These are phyloP conservation scores for Sporisorium sorghi DNA, from an alignment of 1,284 basidiomycete species.

Conservation along the genomic window DNA sequence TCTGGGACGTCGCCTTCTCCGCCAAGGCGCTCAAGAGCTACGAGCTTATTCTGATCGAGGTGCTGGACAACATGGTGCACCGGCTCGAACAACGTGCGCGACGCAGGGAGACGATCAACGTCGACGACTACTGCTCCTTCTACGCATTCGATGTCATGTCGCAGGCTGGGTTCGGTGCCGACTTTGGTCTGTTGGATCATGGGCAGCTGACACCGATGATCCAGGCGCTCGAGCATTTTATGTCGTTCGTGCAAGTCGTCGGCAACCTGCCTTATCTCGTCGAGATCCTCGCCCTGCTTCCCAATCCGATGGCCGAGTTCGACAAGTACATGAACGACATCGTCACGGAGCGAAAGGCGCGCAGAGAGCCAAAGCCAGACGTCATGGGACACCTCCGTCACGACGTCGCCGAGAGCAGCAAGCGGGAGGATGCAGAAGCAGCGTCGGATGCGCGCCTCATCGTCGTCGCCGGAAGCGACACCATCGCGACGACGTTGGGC, in stretches of 20 bases:
- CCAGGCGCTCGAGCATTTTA: constrained; percentile 33
- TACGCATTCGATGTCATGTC: constrained; percentile 52
- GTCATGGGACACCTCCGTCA: constrained; percentile 35
- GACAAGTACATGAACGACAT: constrained; percentile 36
- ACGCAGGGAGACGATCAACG: constrained; percentile 28
- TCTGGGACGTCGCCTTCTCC: constrained; percentile 48
- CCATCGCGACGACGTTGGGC: constrained; percentile 36
- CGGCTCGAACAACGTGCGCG: constrained; percentile 33
- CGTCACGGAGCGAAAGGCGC: constrained; percentile 34
- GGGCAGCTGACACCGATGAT: constrained; percentile 36
- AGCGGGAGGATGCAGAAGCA: constrained; percentile 18
- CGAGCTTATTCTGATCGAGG: constrained; percentile 35
- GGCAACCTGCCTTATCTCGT: constrained; percentile 49
- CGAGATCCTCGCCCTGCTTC: constrained; percentile 28
- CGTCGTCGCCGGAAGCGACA: constrained; percentile 50
- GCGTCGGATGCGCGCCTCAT: constrained; percentile 41
- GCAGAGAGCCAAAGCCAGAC: constrained; percentile 22
- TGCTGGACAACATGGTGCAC: constrained; percentile 29
- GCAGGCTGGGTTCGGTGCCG: constrained; percentile 31
- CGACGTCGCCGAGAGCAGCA: constrained; percentile 14
- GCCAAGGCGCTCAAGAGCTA: constrained; percentile 50
- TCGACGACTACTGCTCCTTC: constrained; percentile 41
- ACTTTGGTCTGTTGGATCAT: constrained; percentile 40
- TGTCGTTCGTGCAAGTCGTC: constrained; percentile 28
- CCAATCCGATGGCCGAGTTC: constrained; percentile 42